Evolutionary conservation across 768 basidiomycete species (phyloP), one percentile per base, ranked within the genome.

Genomic region (Neoboletus brunneissimus): DNA sequence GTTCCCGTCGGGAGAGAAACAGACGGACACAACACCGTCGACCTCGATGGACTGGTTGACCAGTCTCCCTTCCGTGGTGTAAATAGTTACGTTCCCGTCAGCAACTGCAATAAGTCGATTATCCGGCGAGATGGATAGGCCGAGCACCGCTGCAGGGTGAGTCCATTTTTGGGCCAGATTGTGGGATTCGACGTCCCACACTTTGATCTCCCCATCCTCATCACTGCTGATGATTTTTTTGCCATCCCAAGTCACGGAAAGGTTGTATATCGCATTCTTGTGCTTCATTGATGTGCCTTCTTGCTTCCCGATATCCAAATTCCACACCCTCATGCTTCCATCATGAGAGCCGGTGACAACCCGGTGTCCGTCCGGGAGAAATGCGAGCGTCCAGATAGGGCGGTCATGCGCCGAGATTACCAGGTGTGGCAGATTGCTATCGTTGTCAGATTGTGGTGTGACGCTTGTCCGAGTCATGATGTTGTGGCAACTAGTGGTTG

Each of bases 291-390:
- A n/a, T 6, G 12, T 27, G 25, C 45, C 51, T 40, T 59, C 54
- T 51, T 29, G 22, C 4, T 8, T 18, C 1, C 44, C 20, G 6
- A 10, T 37, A 11, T 46, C 52, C 16, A 44, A 3, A 11, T 50
- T 32, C 60, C 58, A 51, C 2, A 56, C 20, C 9, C 10, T 48
- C 23, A 51, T 11, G 3, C 12, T 43, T 41, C n/a, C 35, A 1
- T 16, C 48, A 0, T 0, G 0, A 9, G 34, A 41, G 5, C 34
- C 27, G 3, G 54, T 51, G 27, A 53, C 54, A 22, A 53, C 8
- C 9, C 27, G 5, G 18, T 44, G 41, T 38, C 54, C 48, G 29
- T 45, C 45, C 38, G 62, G 41, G 27, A 64, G 52, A 43, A 44
- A 64, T 11, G 22, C 41, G 3, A 60, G 48, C 9, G 0, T 29